Evolutionary conservation across 305 asterid species (phyloP).

Genomic region (Solanum hybrid): DNA sequence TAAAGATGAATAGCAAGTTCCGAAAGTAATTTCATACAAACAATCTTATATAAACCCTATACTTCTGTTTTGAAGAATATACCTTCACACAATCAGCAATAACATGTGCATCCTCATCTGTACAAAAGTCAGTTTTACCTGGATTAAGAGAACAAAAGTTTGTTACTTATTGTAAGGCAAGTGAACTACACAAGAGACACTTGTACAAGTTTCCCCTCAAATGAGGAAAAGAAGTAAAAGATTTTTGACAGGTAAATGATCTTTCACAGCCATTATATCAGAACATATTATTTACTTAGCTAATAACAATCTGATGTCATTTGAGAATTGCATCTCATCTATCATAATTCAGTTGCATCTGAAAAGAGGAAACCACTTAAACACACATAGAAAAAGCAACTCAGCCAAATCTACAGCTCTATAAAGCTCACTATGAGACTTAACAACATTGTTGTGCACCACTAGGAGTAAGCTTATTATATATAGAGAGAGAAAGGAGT

Average conservation of each 20-base stretch:
- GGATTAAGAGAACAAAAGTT: conserved; percentile 15
- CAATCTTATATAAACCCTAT: neutral
- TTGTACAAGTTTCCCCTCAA: neutral
- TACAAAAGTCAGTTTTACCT: conserved; percentile 79
- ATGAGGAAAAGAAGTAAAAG: neutral
- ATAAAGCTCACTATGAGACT: neutral
- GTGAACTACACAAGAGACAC: neutral
- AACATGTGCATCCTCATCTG: conserved; percentile 92
- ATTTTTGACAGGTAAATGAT: neutral
- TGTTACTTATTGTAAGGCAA: neutral
- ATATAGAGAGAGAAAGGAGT: neutral
- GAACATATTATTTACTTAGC: neutral
- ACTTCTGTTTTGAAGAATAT: conserved; percentile 21
- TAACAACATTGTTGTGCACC: neutral
- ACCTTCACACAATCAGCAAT: conserved; percentile 98
- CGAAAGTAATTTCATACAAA: neutral
- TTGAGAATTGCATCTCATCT: neutral
- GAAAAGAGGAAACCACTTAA: neutral
- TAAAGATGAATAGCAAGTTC: conserved; percentile 17
- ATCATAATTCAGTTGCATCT: neutral
- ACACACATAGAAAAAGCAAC: neutral
- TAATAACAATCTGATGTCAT: neutral
- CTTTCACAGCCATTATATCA: neutral
- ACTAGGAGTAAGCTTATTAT: neutral
- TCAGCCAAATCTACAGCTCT: neutral